Evolutionary conservation across 345 rosid species (phyloP).

Genomic region (Hibiscus tridactylites): DNA sequence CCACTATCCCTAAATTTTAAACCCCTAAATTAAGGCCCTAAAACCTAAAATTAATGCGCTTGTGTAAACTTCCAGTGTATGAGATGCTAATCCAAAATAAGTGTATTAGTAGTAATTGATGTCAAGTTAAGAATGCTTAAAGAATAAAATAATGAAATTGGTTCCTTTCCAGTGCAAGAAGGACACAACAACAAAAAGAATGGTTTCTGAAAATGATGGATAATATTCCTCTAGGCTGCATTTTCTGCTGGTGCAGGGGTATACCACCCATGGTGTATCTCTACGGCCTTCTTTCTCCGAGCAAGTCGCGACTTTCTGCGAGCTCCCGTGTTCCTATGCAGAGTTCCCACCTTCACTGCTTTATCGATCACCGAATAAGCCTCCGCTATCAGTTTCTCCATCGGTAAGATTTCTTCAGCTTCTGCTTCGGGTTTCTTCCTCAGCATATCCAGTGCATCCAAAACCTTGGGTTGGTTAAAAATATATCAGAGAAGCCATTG

Average conservation of each 20-base stretch:
- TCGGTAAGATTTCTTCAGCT: constrained; percentile 52
- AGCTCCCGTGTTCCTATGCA: constrained; percentile 80
- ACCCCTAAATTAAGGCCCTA: too few relatives aligned
- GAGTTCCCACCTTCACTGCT: constrained; percentile 61
- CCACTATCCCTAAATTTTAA: too few relatives aligned
- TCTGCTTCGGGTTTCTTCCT: constrained; percentile 79
- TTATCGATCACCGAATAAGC: constrained; percentile 85
- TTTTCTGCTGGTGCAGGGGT: constrained; percentile 38
- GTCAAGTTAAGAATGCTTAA: too few relatives aligned
- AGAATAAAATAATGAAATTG: too few relatives aligned
- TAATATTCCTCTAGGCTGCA: constrained; percentile 18
- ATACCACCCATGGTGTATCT: constrained; percentile 87
- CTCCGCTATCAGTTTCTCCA: constrained; percentile 81
- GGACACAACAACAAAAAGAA: neutral
- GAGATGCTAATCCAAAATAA: too few relatives aligned
- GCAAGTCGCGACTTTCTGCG: constrained; percentile 88
- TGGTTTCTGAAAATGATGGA: constrained; percentile 6
- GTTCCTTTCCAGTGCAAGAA: too few relatives aligned
- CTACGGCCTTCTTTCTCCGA: constrained; percentile 77
- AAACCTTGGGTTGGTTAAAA: constrained; percentile 37
- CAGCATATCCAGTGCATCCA: constrained; percentile 66
- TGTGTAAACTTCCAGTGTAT: too few relatives aligned
- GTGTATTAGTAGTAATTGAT: too few relatives aligned
- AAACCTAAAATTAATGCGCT: too few relatives aligned
- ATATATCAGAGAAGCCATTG: neutral